Evolutionary conservation across 768 basidiomycete genomes (phyloP), one percentile per base, ranked within the genome.

Genomic region (Boletus patriciae): DNA sequence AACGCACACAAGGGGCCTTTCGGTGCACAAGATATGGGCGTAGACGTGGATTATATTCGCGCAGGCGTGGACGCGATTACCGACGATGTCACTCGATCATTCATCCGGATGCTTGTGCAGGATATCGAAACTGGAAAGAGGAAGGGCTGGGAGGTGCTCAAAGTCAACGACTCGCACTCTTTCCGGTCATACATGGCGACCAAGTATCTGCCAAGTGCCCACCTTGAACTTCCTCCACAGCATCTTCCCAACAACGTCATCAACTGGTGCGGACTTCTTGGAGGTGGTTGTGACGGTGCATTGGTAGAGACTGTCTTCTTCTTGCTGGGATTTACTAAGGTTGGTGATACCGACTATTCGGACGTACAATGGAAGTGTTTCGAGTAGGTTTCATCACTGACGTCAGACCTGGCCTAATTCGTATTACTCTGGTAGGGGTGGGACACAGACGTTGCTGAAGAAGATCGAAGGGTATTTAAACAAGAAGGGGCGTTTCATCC

Each of bases 101-200:
- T 71, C 31, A 52, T 52, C 1, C 46, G 53, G 10, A 44, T 52
- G 29, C 38, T 75, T 38, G 41, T 61, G 43, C 25, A 47, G 6
- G 62, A 71, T 52, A 27, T 71, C 18, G 40, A 64, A 49, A 60
- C 59, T 15, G 58, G 58, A 8, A 31, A 46, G 45, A 23, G 33
- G 33, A 53, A 34, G 8, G 73, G 68, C n/a, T 73, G 69, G 70
- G 47, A 72, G 2, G 52, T 60, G 0, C 50, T 74, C 51, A 66
- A 51, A 63, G 50, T 51, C 21, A 64, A 62, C 25, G 70, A 75
- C 23, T 50, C 51, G 9, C 61, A 71, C 59, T 66, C 74, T 12
- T 45, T 64, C 6, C 60, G 72, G 9, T 58, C 63, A 4, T 61
- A 64, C 50, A 64, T 64, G 59, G 50, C 56, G 29, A 29, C 54